Percentiles rank a stretch among this genome's conserved stretches.
Conservation (phyloP, 768 basidiomycete species). For the Tephrocybe rancida region DNA sequence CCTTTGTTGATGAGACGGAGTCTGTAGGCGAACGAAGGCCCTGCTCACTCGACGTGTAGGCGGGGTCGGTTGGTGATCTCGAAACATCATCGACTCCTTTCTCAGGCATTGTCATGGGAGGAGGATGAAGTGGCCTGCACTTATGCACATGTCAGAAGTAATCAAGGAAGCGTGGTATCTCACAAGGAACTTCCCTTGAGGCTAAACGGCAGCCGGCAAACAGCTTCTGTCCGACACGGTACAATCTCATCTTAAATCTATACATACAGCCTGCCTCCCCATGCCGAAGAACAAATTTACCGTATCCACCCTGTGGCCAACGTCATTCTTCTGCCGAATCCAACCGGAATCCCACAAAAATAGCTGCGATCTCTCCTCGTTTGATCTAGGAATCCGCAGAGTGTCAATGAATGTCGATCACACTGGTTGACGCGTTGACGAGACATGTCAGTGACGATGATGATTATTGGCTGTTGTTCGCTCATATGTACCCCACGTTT, state of each 20-base stretch:
- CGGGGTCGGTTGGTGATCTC: slow-evolving; percentile 3
- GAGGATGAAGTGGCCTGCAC: slow-evolving; percentile 15
- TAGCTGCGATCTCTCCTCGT: slow-evolving; percentile 5
- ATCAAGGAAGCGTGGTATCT: slow-evolving; percentile 20
- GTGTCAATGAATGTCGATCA: slow-evolving; percentile 4
- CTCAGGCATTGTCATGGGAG: slow-evolving; percentile 18
- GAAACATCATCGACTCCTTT: slow-evolving; percentile 10
- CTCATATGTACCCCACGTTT: not conserved
- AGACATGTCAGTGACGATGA: too few species aligned
- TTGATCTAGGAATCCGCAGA: slow-evolving; percentile 1
- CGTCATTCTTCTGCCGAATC: not conserved
- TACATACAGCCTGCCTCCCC: slow-evolving; percentile 3
- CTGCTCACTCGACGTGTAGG: slow-evolving; percentile 11
- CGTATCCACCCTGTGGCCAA: not conserved
- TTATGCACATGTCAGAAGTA: slow-evolving; percentile 22
- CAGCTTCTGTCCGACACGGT: slow-evolving; percentile 13
- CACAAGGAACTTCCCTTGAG: slow-evolving; percentile 20
- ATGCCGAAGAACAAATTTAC: slow-evolving; percentile 1
- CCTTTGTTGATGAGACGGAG: slow-evolving; percentile 10
- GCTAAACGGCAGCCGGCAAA: slow-evolving; percentile 19
- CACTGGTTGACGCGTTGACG: not conserved
- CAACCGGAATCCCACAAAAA: not conserved
- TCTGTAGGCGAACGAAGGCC: slow-evolving; percentile 9
- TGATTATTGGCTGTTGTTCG: not conserved
- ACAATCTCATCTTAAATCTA: not conserved